Conservation (phyloP, 1,284 basidiomycete species). For the Microbotryum saponariae region DNA sequence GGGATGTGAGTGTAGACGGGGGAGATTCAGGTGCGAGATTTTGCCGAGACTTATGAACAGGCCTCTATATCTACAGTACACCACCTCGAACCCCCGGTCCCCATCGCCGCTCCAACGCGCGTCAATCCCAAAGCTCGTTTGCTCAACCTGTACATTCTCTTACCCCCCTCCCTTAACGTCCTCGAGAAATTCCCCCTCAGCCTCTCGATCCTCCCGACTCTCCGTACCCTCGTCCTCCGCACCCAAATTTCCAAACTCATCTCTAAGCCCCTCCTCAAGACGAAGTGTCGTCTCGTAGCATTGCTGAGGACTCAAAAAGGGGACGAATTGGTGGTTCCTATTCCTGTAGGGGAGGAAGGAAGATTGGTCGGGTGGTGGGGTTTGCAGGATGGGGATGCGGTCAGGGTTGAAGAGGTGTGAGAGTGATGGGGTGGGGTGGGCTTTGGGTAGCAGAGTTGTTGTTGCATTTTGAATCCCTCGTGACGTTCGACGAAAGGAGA, state of each 20-base stretch:
- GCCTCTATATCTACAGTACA: too few species aligned
- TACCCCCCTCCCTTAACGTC: not conserved
- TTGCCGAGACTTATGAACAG: too few species aligned
- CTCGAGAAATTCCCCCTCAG: not conserved
- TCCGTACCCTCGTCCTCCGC: constrained; percentile 22
- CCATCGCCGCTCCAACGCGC: too few species aligned
- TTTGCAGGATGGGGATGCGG: constrained; percentile 18
- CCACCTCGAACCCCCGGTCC: too few species aligned
- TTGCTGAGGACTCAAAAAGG: not conserved
- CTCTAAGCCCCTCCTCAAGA: constrained; percentile 14
- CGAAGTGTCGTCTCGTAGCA: constrained; percentile 17
- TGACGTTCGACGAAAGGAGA: too few species aligned
- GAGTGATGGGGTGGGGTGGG: too few species aligned
- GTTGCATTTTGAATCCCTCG: too few species aligned
- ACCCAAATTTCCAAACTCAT: constrained; percentile 13
- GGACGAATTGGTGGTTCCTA: constrained; percentile 12
- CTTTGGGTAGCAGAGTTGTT: too few species aligned
- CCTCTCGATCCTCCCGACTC: constrained; percentile 17
- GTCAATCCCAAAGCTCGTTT: too few species aligned
- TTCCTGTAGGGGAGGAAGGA: constrained; percentile 20
- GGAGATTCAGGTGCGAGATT: too few species aligned
- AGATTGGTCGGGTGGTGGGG: constrained; percentile 28
- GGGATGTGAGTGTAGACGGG: not conserved
- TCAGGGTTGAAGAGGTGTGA: constrained; percentile 1
- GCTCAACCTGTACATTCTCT: not conserved